Evolutionary conservation across 2,329 filamentous ascomycete genomes (phyloP), one percentile per base, ranked within the genome.

Genomic region (Aphanocladium album): DNA sequence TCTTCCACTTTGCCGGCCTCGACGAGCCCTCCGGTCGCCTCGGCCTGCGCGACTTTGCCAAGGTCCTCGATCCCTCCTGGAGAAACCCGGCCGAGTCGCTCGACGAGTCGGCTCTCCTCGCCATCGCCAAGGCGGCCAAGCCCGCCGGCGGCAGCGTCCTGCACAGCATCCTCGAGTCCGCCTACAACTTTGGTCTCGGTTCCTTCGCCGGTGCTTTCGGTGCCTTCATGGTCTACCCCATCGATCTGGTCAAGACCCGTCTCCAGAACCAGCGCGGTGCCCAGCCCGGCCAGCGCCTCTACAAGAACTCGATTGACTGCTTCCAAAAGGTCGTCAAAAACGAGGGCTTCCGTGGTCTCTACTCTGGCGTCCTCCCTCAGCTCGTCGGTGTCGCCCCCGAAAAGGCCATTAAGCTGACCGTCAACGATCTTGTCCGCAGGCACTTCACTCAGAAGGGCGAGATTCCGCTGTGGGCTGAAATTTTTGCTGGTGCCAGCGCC

Each of bases 181-280:
- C 81, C 2, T 96, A 97, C 75, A 93, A 96, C 80, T 99, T 99
- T 72, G 86, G 80, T 3, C 85, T 99, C 7, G 95, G 95, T 62
- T 92, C 90, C 72, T 67, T 96, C 67, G 95, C 95, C 8, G 95
- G 95, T 76, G 95, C 95, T 11, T 99, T 99, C 72, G 95, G 95
- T 73, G 95, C 95, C 14, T 98, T 99, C 74, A 97, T 99, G 91
- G 95, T 99, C 58, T 99, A 99, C 74, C 95, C 95, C 25, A 98
- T 99, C 71, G 95, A 99, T 79, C 79, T 99, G 63, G 95, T 99
- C 74, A 99, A 99, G 84, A 99, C 95, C 1, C 88, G 95, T 63
- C 90, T 99, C 87, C 95, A 99, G 77, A 99, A 99, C 79, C 95
- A 99, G 80, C 86, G 95, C 66, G 87, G 86, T 56, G 85, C 85